Percentiles rank a stretch among this genome's conserved stretches.
These are phyloP conservation scores for Hypholoma fasciculare DNA, from an alignment of 768 basidiomycete species.

Conservation along the genomic window DNA sequence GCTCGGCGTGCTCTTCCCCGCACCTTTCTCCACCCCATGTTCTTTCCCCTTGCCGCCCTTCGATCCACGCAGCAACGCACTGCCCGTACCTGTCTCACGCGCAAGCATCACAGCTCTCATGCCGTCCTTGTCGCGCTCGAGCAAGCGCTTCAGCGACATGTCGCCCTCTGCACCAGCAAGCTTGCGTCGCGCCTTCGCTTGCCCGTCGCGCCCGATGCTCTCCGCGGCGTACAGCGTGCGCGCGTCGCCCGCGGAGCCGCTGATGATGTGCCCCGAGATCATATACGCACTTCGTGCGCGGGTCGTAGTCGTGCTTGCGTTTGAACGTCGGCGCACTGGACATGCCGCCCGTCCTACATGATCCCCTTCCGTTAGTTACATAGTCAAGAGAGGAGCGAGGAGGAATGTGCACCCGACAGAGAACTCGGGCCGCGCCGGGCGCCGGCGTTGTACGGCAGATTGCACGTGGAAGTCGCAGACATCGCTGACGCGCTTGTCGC, in stretches of 20 bases:
- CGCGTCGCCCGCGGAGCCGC: conserved; percentile 39
- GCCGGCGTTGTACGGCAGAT: conserved; percentile 69
- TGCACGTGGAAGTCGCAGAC: conserved; percentile 94
- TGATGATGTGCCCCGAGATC: conserved; percentile 75
- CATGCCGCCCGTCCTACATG: conserved; percentile 73
- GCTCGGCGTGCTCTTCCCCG: conserved; percentile 1
- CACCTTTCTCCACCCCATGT: conserved; percentile 6
- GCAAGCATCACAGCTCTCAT: conserved; percentile 64
- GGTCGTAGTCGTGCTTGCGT: conserved; percentile 62
- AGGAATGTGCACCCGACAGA: conserved; percentile 58
- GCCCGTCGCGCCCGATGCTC: conserved; percentile 76
- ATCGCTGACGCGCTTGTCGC: conserved; percentile 82
- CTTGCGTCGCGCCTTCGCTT: conserved; percentile 68
- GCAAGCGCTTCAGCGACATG: conserved; percentile 52
- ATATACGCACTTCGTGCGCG: conserved; percentile 80
- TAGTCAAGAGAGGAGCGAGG: neutral
- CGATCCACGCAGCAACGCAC: conserved; percentile 13
- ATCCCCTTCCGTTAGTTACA: no score
- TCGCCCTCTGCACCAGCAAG: conserved; percentile 61
- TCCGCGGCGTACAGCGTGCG: conserved; percentile 59
- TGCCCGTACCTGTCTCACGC: conserved; percentile 37
- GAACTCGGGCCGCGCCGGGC: conserved; percentile 86
- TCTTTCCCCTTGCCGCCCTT: conserved; percentile 17
- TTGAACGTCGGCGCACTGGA: conserved; percentile 47
- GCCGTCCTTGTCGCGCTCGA: conserved; percentile 68